Evolutionary conservation across 805 yeast species (phyloP), one percentile per base, ranked within the genome.

Genomic region (Maudiozyma barnettii): DNA sequence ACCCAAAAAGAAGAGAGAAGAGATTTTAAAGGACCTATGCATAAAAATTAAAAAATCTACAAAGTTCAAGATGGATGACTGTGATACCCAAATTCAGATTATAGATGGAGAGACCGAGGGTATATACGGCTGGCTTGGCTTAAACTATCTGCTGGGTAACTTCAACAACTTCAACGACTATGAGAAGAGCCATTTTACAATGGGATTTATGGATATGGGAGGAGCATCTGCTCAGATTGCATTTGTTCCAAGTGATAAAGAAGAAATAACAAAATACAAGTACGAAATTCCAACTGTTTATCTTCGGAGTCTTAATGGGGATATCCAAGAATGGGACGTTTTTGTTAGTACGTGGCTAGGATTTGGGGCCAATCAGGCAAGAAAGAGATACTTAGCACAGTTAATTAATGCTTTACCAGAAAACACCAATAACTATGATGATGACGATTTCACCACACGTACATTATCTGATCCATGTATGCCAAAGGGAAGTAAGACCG

Each of bases 121-220:
- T 1, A 63, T 91, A 8, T 93, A 87, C 60, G 99, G 99, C 14
- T 93, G 99, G 99, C 64, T 93, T 29, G 93, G 91, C 0, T 70
- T 93, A 43, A 93, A 93, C 63, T 93, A 91, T 65, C 66, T 93
- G 47, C 75, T 83, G 65, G 83, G 85, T 1, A 77, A 77, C 50
- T 69, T 85, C 43, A 72, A 81, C 50, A 62, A 74, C 45, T 76
- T 73, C 54, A 72, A 72, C 35, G 54, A 60, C 10, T 22, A 54
- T 5, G 60, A 64, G 2, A 45, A 47, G 7, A 54, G 43, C 3
- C 84, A 76, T 55, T 65, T 66, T n/a, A 80, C 95, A 0, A 82
- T 76, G 53, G 99, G 99, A 4, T 91, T 93, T 57, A 84, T 93
- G 91, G 99, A 93, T 64, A 93, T 93, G 99, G 99, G 99, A 14